A percentile compares a stretch with the other conserved stretches of the same genome.
Conservation (phyloP, 202 grass and related monocot genomes). For the Dendrocalamus latiflorus region DNA sequence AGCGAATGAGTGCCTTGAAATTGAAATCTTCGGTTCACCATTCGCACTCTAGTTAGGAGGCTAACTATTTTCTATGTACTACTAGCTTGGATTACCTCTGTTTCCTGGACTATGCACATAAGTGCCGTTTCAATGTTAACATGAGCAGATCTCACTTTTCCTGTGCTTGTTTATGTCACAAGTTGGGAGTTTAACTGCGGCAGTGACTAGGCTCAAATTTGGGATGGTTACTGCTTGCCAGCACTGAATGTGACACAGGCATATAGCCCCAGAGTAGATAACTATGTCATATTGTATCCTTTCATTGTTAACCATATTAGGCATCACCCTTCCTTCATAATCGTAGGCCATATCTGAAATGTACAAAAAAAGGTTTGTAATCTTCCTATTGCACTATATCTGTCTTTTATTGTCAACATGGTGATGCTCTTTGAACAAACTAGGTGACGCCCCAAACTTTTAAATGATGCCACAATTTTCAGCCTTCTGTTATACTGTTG, state of each 20-base stretch:
- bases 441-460: not conserved
- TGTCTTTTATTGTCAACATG: not conserved
- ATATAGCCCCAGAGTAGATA: not conserved
- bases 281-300: not conserved
- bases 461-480: not conserved
- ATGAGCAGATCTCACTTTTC: not conserved
- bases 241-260: not conserved
- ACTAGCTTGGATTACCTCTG: not conserved
- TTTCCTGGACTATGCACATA: not conserved
- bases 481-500: not conserved
- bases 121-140: not conserved
- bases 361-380: not conserved
- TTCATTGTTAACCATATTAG: not conserved
- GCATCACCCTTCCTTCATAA: no score
- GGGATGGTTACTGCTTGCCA: not conserved
- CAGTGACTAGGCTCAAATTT: not conserved
- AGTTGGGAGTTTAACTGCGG: not conserved
- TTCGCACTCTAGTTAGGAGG: not conserved
- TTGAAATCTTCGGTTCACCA: not conserved
- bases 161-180: not conserved
- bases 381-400: not conserved
- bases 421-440: not conserved
- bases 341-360: not conserved
- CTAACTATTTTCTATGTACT: not conserved
- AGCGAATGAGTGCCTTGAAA: not conserved